Evolutionary conservation across 441 rosid genomes (phyloP).

Genomic region (Aleurites moluccanus): DNA sequence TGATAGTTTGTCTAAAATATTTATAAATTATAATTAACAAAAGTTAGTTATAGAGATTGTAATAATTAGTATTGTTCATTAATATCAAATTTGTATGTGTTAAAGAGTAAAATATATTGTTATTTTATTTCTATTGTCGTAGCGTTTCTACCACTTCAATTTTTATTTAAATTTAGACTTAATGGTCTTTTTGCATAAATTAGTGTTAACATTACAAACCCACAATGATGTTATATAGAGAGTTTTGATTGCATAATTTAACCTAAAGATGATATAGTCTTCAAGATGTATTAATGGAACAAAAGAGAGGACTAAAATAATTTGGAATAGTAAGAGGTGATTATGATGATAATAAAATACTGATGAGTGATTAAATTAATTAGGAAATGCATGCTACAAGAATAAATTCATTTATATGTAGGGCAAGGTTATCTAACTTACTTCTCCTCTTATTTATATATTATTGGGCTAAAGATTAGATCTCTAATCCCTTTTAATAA

Average conservation of each 20-base stretch:
- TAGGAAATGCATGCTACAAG: slow-evolving; percentile 27
- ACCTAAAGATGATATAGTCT: slow-evolving; percentile 6
- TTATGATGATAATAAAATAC: slow-evolving; percentile 23
- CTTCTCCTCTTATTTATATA: not conserved
- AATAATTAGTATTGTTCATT: too few species aligned
- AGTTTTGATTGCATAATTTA: not conserved
- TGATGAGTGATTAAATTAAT: not conserved
- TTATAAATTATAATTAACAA: too few species aligned
- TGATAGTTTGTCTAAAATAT: too few species aligned
- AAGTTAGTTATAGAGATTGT: too few species aligned
- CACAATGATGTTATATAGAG: slow-evolving; percentile 9
- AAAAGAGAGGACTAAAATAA: slow-evolving; percentile 10
- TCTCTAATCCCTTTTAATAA: slow-evolving; percentile 2
- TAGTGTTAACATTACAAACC: too few species aligned
- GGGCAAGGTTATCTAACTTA: slow-evolving; percentile 29
- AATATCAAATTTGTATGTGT: too few species aligned
- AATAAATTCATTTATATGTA: slow-evolving; percentile 37
- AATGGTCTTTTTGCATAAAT: too few species aligned
- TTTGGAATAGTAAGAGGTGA: slow-evolving; percentile 16
- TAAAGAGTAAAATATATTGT: too few species aligned
- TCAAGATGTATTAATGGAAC: not conserved
- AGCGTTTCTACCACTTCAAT: too few species aligned
- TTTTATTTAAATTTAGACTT: too few species aligned
- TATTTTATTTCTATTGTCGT: too few species aligned
- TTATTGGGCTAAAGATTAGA: slow-evolving; percentile 17